Base-by-base conservation (phyloP, 2,329 filamentous ascomycete species). In the Mariannaea sp. region DNA sequence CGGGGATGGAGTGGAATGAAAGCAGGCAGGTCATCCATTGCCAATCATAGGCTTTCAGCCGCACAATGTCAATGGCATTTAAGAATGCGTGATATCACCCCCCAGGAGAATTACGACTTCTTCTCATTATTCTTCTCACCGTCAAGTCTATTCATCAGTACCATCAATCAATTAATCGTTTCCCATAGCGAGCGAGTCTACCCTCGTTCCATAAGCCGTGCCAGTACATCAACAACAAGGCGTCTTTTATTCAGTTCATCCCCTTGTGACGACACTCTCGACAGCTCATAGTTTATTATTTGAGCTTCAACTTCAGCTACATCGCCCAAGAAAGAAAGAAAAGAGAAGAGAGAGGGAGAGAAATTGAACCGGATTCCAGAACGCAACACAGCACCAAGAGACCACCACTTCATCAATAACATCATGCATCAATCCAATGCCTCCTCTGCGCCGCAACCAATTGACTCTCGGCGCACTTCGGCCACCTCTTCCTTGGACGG, bases 401-500 rank as follows among this genome's bases (percentile, higher is more conserved):
- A 32, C 26, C 53, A 56, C 36, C 43, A 6, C 7, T 40, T 47
- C 24, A 49, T 44, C 49, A 44, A 43, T 46, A 55, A 5, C 49
- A 56, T 27, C 17, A 53, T 56, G 49, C 12, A 44, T 44, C 42
- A 49, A 22, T 53, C 43, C 27, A 42, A 24, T 20, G 46, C 40
- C 26, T 45, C 53, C 42, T 27, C 53, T 41, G 46, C 52, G 20
- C 55, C 60, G 27, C 44, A 50, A n/a, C 45, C 55, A 5, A 32
- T 58, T 22, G 32, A 61, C 45, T 42, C 55, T n/a, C 44, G 41
- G 14, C 46, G 50, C 13, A 39, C 56, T 10, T 46, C 58, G 35
- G 43, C 40, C 36, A 55, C 59, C 50, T 65, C 59, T 30, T 55
- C 57, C 14, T 64, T 64, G 42, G 48, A 59, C 42, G 58, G 57